phyloP scores from a whole-genome alignment of 768 basidiomycete species.

The Leccinum pellstonianum region DNA sequence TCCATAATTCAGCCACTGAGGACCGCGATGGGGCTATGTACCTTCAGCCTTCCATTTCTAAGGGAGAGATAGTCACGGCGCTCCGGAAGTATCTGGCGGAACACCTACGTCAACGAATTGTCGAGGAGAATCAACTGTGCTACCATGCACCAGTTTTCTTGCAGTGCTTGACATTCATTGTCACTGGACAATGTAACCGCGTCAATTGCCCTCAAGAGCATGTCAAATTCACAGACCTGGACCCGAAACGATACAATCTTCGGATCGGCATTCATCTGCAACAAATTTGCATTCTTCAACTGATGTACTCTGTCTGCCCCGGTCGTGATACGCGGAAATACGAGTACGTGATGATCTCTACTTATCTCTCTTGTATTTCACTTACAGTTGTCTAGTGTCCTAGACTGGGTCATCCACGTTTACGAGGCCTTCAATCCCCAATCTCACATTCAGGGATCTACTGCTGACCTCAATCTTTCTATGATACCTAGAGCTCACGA shows the following conservation, averaged over 20 bases:
- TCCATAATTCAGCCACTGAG: neutral
- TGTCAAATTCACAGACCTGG: conserved; percentile 23
- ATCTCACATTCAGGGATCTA: conserved; percentile 45
- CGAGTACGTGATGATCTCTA: conserved; percentile 5
- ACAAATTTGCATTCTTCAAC: conserved; percentile 48
- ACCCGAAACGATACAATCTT: conserved; percentile 38
- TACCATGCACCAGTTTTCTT: conserved; percentile 32
- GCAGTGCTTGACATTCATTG: conserved; percentile 38
- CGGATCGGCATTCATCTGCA: conserved; percentile 46
- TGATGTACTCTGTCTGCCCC: conserved; percentile 19
- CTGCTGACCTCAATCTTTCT: conserved; percentile 33
- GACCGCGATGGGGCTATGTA: neutral
- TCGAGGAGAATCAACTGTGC: conserved; percentile 36
- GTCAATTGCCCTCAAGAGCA: conserved; percentile 40
- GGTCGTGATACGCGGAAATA: neutral
- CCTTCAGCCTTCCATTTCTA: conserved; percentile 4
- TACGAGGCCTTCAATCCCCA: conserved; percentile 53
- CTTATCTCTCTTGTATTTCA: too few species aligned
- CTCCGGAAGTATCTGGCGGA: conserved; percentile 27
- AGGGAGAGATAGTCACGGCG: conserved; percentile 19
- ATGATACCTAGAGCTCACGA: conserved; percentile 40
- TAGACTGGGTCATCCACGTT: conserved; percentile 39
- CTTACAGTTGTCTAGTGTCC: conserved; percentile 1
- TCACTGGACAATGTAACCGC: conserved; percentile 34
- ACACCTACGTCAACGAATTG: conserved; percentile 31